Conservation (phyloP, 495 filamentous ascomycete genomes). For the Xylaria venustula region DNA sequence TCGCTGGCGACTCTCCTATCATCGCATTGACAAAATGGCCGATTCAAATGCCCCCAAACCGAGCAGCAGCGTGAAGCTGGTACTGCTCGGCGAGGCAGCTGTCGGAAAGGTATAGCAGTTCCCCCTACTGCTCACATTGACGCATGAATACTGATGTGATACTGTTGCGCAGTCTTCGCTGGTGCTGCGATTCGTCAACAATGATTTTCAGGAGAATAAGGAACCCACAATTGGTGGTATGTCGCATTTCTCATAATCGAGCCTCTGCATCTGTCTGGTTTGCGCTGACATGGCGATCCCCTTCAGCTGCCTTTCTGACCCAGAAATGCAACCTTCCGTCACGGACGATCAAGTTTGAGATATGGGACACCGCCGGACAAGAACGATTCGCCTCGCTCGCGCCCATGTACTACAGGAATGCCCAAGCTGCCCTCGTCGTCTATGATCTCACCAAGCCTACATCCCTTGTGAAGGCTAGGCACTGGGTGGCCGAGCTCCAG, state of each 20-base stretch:
- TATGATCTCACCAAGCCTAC: slow-evolving; percentile 98
- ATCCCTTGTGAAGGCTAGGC: slow-evolving; percentile 91
- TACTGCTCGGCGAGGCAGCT: slow-evolving; percentile 93
- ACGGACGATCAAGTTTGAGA: slow-evolving; percentile 98
- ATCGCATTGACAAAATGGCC: slow-evolving; percentile 39
- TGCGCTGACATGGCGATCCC: slow-evolving; percentile 4
- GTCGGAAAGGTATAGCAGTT: slow-evolving; percentile 82
- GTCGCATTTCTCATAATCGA: slow-evolving; percentile 25
- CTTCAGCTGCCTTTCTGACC: slow-evolving; percentile 88
- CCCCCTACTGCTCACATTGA: background rate
- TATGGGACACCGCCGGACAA: slow-evolving; percentile 99
- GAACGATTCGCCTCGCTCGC: slow-evolving; percentile 96
- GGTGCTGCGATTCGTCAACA: slow-evolving; percentile 97
- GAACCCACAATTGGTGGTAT: slow-evolving; percentile 98
- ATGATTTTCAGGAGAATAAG: slow-evolving; percentile 99
- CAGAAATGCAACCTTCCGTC: slow-evolving; percentile 97
- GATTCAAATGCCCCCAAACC: slow-evolving; percentile 75
- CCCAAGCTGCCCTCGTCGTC: slow-evolving; percentile 95
- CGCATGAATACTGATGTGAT: slow-evolving; percentile 20
- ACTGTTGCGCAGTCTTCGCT: slow-evolving; percentile 75
- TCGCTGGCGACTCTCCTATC: background rate
- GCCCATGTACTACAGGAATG: slow-evolving; percentile 99
- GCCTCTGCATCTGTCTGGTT: background rate
- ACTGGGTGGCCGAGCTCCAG: slow-evolving; percentile 98
- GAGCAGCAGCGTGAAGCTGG: slow-evolving; percentile 98